Conservation (phyloP, 345 rosid genomes). For the Sisymbrium altissimum region DNA sequence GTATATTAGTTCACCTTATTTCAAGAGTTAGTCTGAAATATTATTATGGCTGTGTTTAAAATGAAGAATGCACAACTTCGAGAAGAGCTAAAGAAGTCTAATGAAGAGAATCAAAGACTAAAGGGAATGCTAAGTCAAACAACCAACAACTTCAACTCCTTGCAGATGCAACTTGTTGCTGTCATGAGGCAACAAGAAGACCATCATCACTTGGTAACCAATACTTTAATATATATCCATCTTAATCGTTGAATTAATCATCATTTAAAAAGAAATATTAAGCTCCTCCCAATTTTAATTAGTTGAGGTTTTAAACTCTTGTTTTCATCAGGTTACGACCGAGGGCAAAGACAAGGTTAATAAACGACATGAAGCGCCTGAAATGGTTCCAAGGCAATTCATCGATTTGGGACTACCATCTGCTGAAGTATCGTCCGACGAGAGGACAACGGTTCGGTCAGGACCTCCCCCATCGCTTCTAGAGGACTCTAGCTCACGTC, state of each 20-base stretch:
- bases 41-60: conserved; percentile 2
- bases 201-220: conserved; percentile 22
- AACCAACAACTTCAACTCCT: conserved; percentile 53
- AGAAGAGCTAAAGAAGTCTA: conserved; percentile 63
- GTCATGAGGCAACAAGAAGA: conserved; percentile 58
- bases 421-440: conserved; percentile 66
- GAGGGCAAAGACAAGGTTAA: conserved; percentile 19
- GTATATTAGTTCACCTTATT: no score
- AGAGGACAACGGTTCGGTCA: conserved; percentile 52
- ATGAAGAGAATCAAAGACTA: conserved; percentile 63
- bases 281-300: neutral
- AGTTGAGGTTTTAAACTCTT: neutral
- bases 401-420: conserved; percentile 57
- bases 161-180: conserved; percentile 66
- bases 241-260: neutral
- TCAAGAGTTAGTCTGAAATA: neutral
- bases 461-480: conserved; percentile 35
- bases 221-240: neutral
- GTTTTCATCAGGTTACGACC: conserved; percentile 9
- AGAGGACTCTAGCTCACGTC: conserved; percentile 24
- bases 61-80: conserved; percentile 50
- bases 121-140: conserved; percentile 77
- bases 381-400: conserved; percentile 58
- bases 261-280: neutral
- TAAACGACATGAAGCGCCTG: conserved; percentile 11